Evolutionary conservation across 23 red algal genomes (phyloP).

Genomic region (Pyropia haitanensis): DNA sequence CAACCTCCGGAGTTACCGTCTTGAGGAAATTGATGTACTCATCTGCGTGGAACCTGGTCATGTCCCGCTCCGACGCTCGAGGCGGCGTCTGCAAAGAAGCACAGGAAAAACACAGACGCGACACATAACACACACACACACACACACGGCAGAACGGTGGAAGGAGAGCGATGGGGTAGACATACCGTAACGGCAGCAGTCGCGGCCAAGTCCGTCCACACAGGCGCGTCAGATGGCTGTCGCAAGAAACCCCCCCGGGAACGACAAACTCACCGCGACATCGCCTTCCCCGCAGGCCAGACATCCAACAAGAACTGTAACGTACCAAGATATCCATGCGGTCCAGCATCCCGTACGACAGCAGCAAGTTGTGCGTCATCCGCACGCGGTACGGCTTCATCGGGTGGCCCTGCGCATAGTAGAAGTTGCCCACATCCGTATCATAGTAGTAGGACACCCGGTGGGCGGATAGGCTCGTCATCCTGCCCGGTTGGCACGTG

Average conservation of each 20-base stretch:
- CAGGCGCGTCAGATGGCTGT: too few species aligned
- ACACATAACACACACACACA: neutral
- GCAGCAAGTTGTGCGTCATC: slow-evolving; percentile 91
- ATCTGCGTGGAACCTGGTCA: slow-evolving; percentile 96
- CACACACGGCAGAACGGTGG: neutral
- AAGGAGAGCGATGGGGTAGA: too few species aligned
- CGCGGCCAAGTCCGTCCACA: too few species aligned
- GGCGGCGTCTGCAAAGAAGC: slow-evolving; percentile 30
- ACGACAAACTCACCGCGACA: too few species aligned
- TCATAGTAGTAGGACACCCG: slow-evolving; percentile 80
- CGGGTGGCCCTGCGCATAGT: slow-evolving; percentile 94
- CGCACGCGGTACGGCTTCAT: slow-evolving; percentile 99
- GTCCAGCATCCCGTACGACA: slow-evolving; percentile 72
- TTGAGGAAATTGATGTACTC: slow-evolving; percentile 96
- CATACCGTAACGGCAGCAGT: too few species aligned
- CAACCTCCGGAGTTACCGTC: slow-evolving; percentile 60
- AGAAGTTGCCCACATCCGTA: slow-evolving; percentile 88
- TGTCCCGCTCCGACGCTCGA: slow-evolving; percentile 66
- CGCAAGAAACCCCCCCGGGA: too few species aligned
- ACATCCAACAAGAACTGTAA: neutral
- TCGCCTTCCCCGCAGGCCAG: neutral
- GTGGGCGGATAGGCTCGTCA: neutral
- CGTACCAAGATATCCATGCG: slow-evolving; percentile 57
- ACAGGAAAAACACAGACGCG: too few species aligned
- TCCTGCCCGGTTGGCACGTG: too few species aligned